Base-by-base conservation (phyloP, 768 basidiomycete genomes). In the Xerocomus brunneocitrinus region DNA sequence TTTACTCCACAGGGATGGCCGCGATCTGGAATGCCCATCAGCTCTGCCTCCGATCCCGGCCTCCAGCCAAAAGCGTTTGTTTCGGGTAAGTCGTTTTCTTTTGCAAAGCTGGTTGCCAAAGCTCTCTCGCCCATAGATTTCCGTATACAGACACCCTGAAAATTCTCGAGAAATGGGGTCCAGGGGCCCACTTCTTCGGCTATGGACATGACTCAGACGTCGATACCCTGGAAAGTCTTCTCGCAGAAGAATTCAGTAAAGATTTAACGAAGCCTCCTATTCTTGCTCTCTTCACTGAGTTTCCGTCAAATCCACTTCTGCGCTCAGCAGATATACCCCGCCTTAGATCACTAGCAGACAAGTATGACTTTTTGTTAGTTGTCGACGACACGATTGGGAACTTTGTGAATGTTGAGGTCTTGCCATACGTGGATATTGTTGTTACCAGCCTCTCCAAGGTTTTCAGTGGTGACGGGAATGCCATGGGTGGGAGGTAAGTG, bases 371-470 rank as follows among this genome's bases (percentile, higher is more conserved):
- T 71, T 71, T 91, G 47, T 78, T 98, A 47, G 82, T 98, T 25
- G 76, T 99, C 25, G 95, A 99, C 63, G 95, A 98, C 66, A 98
- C 92, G 2, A 82, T 99, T 35, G 95, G 94, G 9, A 97, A 93
- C 65, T 91, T 95, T 56, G 80, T 90, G 58, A 99, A 98, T 58
- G 92, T 98, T 32, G 87, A 95, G 60, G 86, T 93, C 5, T 73
- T 95, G 2, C 86, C 84, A 14, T 90, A 82, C 55, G 89, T 86
- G 8, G 95, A 98, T 66, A 79, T 99, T 27, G 85, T 95, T 8
- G 94, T 86, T 39, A 93, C 91, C 62, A 95, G 92, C 73, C 70
- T 98, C 63, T 87, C 89, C 22, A 98, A 98, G 74, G 78, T 98
- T 28, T 98, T 99, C 73, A 94, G 91, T 57, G 95, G 95, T 1